phyloP scores from a whole-genome alignment of 192 early-diverging fungal genomes.

The Backusella tarrabulga region DNA sequence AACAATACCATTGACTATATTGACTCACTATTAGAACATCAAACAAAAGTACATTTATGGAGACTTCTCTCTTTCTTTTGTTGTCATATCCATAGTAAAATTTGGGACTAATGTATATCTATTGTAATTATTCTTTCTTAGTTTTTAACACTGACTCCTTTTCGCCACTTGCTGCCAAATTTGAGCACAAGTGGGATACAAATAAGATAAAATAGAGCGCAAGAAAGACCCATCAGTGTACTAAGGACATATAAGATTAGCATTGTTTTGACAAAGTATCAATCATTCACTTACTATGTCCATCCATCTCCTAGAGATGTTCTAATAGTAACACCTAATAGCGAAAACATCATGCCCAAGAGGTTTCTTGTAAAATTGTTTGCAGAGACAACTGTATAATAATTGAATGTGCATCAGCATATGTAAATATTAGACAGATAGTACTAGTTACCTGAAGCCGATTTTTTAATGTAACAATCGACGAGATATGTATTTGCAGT shows the following conservation, averaged over 20 bases:
- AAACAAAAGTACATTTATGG: too few relatives aligned
- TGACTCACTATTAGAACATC: too few relatives aligned
- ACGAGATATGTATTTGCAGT: slow-evolving; percentile 14
- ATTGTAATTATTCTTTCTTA: background rate
- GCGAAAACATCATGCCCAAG: slow-evolving; percentile 19
- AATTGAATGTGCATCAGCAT: background rate
- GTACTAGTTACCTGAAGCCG: slow-evolving; percentile 19
- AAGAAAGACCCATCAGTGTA: slow-evolving; percentile 2
- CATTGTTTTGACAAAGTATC: background rate
- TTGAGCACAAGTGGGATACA: slow-evolving; percentile 12
- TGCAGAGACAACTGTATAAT: slow-evolving; percentile 8
- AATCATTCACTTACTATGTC: slow-evolving; percentile 22
- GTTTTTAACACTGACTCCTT: background rate
- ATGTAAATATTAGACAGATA: background rate
- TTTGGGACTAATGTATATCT: too few relatives aligned
- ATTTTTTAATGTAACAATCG: background rate
- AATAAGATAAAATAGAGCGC: background rate
- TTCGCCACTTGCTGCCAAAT: slow-evolving; percentile 7
- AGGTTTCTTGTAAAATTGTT: slow-evolving; percentile 23
- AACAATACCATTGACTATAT: too few relatives aligned
- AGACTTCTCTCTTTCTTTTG: too few relatives aligned
- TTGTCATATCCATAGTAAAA: too few relatives aligned
- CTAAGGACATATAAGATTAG: background rate
- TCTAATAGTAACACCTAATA: slow-evolving; percentile 14
- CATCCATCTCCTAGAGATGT: slow-evolving; percentile 14